Evolutionary conservation across 108 stramenopile genomes (phyloP), one percentile per base, ranked within the genome.

Genomic region (Fragilaria crotonensis): DNA sequence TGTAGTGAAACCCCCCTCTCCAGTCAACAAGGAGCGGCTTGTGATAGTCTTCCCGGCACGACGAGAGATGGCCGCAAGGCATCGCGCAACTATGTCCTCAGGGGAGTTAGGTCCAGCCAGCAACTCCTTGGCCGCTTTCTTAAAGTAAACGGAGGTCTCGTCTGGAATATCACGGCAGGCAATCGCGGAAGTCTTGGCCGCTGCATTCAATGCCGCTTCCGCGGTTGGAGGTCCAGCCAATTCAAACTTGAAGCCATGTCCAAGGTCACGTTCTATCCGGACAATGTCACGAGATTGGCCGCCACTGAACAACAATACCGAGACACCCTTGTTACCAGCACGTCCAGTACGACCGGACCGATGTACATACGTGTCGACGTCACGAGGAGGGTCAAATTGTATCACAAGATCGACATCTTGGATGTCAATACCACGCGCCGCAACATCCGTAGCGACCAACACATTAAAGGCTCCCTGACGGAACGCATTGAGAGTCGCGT

Each of bases 361-460:
- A 71, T 99, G 99, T 11, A 99, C 98, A 54, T 97, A 97, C 26
- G 87, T 88, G 59, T 95, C 91, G 50, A 85, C 77, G 66, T 95
- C 95, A 44, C 87, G 81, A 17, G 98, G 97, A 29, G 97, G 96
- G 57, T 93, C 78, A 49, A 91, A 79, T 64, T 97, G 94, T 48
- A 98, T 77, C 25, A 99, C 97, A 53, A 98, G 81, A 60, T 98
- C 97, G 25, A 98, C 97, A 52, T 95, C 90, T 36, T 89, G 74
- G 65, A 99, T 97, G 73, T 99, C 98, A 64, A 98, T 95, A 23
- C 99, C 99, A 30, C 99, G 80, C 20, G 99, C 99, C 25, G 99
- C 99, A 18, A 99, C 99, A 72, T 99, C 99, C 0, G 99, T 99
- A 0, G 99, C 99, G 17, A 99, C 96, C 54, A 99, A 77, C 11